These are phyloP conservation scores for Trametes pubescens DNA, from an alignment of 1,284 basidiomycete genomes.

Conservation along the genomic window DNA sequence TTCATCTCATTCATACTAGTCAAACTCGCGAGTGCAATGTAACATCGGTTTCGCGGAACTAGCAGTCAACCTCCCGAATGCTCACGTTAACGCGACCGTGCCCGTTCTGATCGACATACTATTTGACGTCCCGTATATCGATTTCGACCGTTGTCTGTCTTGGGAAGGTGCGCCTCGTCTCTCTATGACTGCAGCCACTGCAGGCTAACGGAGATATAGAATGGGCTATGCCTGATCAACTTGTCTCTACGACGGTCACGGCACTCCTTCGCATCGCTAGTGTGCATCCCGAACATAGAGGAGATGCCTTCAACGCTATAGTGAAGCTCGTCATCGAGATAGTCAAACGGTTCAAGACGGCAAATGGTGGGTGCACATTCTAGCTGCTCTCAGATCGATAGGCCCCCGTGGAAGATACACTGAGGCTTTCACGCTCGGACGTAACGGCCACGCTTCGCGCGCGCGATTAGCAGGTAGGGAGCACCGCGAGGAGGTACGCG, in stretches of 20 bases:
- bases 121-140: conserved; percentile 71
- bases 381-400: no score
- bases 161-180: conserved; percentile 68
- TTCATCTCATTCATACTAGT: conserved; percentile 36
- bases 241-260: conserved; percentile 78
- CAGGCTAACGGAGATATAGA: conserved; percentile 49
- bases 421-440: no score
- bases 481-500: no score
- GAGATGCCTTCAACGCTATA: conserved; percentile 62
- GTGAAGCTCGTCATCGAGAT: conserved; percentile 66
- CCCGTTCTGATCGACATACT: conserved; percentile 71
- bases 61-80: conserved; percentile 66
- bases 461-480: no score
- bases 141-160: conserved; percentile 79
- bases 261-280: conserved; percentile 76
- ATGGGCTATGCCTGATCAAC: conserved; percentile 84
- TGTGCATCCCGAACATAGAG: conserved; percentile 56
- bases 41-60: conserved; percentile 82
- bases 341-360: conserved; percentile 61
- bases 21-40: conserved; percentile 74
- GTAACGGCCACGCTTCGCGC: no score
- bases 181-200: neutral
- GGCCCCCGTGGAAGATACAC: no score
- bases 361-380: conserved; percentile 54
- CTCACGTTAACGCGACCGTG: conserved; percentile 58